Evolutionary conservation across 2,329 filamentous ascomycete genomes (phyloP).

Genomic region (Penicillium sp.): DNA sequence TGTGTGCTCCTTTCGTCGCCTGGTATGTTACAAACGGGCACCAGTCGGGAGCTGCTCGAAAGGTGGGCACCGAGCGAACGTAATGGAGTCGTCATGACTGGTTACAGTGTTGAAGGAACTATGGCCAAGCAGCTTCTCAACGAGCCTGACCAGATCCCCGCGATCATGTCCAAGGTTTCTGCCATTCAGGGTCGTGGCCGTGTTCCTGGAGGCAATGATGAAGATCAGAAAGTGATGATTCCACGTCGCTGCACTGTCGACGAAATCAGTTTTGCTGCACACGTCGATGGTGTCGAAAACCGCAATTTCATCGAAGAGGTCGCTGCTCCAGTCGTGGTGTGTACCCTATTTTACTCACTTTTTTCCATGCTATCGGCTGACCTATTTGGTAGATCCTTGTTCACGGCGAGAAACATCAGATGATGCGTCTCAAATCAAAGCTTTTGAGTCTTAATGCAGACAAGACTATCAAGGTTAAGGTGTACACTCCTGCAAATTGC

Average conservation of each 20-base stretch:
- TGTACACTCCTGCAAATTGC: constrained; percentile 91
- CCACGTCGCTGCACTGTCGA: constrained; percentile 88
- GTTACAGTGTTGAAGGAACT: constrained; percentile 96
- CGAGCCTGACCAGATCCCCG: constrained; percentile 91
- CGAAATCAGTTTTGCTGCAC: constrained; percentile 92
- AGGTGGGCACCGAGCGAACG: constrained; percentile 94
- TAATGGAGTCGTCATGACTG: constrained; percentile 98
- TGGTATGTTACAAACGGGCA: constrained; percentile 97
- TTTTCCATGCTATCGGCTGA: neutral
- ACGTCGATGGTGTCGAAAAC: constrained; percentile 95
- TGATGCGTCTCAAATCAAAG: constrained; percentile 95
- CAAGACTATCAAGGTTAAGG: constrained; percentile 79
- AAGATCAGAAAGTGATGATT: constrained; percentile 86
- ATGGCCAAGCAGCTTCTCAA: constrained; percentile 97
- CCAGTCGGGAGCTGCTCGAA: constrained; percentile 88
- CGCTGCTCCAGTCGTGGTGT: constrained; percentile 83
- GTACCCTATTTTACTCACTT: constrained; percentile 38
- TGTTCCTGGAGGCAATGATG: constrained; percentile 60
- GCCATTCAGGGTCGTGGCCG: constrained; percentile 56
- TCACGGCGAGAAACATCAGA: constrained; percentile 95
- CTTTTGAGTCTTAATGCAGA: constrained; percentile 85
- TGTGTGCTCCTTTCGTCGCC: constrained; percentile 97
- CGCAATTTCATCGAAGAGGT: constrained; percentile 96
- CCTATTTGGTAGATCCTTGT: constrained; percentile 71
- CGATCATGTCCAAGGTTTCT: constrained; percentile 75